Evolutionary conservation across 2,329 filamentous ascomycete genomes (phyloP), one percentile per base, ranked within the genome.

Genomic region (Plenodomus lindquistii): DNA sequence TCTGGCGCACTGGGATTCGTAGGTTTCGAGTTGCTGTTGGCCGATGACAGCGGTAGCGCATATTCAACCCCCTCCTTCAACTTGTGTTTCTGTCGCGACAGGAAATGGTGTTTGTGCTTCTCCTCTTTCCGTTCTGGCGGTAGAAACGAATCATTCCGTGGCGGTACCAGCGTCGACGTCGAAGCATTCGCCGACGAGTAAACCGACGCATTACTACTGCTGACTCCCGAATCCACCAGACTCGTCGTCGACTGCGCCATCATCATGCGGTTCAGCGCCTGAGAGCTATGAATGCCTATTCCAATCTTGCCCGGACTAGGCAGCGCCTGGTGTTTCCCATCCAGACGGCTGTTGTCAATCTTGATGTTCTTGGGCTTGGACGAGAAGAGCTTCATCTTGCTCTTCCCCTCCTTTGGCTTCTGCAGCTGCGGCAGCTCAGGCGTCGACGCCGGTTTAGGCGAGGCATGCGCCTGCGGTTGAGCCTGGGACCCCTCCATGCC

Each of bases 311-410:
- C 67, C 1, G 89, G 89, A 54, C 88, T 91, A 1, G 88, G 87
- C 19, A 89, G 70, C 1, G 85, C 81, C 57, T 87, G 86, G 16
- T 86, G 79, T 62, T 84, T 86, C 57, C 69, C 74, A 41, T 75
- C 73, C 6, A 78, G 58, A 29, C 84, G 81, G 67, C 88, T 90
- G 67, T 88, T 90, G n/a, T 80, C 81, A 48, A 85, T 84, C 42
- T 83, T 81, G 60, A 91, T 88, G 73, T 87, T 91, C 64, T 87
- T 87, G 0, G 88, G 88, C 42, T 89, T 82, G 44, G 61, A 60
- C 6, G 86, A 89, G 67, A 92, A 92, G 21, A 93, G 78, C 75
- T 93, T 93, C 69, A 89, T 87, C 73, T 91, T 91, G 52, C 85
- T 85, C 71, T 89, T 89, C 19, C 50, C 54, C 61, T 89, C 86